phyloP scores from a whole-genome alignment of 2,329 filamentous ascomycete genomes.

The Tolypocladium cylindrosporum region DNA sequence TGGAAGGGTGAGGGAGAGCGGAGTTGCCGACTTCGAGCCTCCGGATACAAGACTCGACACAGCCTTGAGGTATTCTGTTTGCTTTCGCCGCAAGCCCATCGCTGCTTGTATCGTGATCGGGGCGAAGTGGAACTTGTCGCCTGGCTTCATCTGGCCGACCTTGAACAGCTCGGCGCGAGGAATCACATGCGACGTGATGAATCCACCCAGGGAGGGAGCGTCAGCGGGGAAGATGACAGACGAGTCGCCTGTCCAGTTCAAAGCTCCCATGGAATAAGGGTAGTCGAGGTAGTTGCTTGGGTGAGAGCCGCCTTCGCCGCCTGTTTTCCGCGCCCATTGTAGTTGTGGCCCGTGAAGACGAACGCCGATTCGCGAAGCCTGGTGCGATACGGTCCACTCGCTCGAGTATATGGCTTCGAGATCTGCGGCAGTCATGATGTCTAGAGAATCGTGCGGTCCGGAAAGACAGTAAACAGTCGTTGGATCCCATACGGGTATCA shows the following conservation, averaged over 20 bases:
- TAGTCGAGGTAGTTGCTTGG: slow-evolving; percentile 35
- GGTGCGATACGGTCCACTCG: slow-evolving; percentile 51
- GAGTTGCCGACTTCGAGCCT: not conserved
- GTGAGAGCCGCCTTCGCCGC: slow-evolving; percentile 54
- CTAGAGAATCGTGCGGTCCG: slow-evolving; percentile 20
- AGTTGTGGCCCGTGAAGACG: slow-evolving; percentile 48
- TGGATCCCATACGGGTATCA: slow-evolving; percentile 5
- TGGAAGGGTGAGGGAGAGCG: not conserved
- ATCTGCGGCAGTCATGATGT: slow-evolving; percentile 30
- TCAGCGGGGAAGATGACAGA: slow-evolving; percentile 51
- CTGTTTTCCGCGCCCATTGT: slow-evolving; percentile 47
- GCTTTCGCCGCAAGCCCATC: not conserved
- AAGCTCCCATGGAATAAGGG: slow-evolving; percentile 41
- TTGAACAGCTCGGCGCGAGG: slow-evolving; percentile 51
- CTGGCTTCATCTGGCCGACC: slow-evolving; percentile 50
- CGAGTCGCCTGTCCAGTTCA: slow-evolving; percentile 54
- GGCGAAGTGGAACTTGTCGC: slow-evolving; percentile 27
- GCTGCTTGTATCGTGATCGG: not conserved
- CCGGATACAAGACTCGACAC: not conserved
- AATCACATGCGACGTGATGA: slow-evolving; percentile 45
- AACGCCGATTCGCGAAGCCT: slow-evolving; percentile 49
- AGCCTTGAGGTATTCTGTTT: not conserved
- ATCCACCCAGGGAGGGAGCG: slow-evolving; percentile 50
- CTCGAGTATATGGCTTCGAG: slow-evolving; percentile 47
- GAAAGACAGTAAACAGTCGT: slow-evolving; percentile 15